Conservation (phyloP, 1,284 basidiomycete genomes). For the Hymenochaete sp. region DNA sequence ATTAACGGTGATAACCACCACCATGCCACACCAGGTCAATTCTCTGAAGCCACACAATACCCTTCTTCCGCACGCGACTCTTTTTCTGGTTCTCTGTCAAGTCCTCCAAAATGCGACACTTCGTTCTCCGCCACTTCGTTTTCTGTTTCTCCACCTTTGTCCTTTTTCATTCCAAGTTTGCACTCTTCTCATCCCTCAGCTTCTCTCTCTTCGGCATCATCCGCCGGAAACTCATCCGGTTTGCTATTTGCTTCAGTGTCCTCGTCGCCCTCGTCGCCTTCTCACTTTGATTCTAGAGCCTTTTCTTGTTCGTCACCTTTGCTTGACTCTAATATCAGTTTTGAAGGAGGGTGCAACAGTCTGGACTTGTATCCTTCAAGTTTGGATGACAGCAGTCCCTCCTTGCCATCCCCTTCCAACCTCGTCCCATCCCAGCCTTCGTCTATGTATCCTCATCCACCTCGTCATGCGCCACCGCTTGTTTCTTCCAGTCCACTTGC, state of each 20-base stretch:
- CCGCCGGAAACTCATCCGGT: not conserved
- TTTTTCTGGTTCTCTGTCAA: not conserved
- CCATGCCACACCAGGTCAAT: constrained; percentile 15
- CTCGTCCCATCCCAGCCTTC: too few relatives aligned
- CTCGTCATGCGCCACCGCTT: not conserved
- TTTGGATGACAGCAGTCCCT: too few relatives aligned
- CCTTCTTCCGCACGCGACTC: not conserved
- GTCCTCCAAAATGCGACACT: not conserved
- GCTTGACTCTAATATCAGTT: constrained; percentile 8
- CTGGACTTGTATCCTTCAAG: constrained; percentile 12
- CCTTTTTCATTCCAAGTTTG: not conserved
- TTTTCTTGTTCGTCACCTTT: constrained; percentile 8
- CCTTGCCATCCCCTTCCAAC: too few relatives aligned
- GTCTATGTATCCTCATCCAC: too few relatives aligned
- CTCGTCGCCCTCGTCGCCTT: constrained; percentile 4
- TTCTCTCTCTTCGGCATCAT: not conserved
- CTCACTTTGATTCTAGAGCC: not conserved
- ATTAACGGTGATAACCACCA: too few relatives aligned
- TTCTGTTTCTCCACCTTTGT: not conserved
- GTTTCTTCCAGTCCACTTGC: not conserved
- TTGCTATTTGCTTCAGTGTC: not conserved
- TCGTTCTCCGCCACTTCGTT: too few relatives aligned
- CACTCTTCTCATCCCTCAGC: not conserved
- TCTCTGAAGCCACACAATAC: not conserved
- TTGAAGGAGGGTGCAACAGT: constrained; percentile 10